Evolutionary conservation across 108 stramenopile species (phyloP).

Genomic region (Pseudonitzschia pungens): DNA sequence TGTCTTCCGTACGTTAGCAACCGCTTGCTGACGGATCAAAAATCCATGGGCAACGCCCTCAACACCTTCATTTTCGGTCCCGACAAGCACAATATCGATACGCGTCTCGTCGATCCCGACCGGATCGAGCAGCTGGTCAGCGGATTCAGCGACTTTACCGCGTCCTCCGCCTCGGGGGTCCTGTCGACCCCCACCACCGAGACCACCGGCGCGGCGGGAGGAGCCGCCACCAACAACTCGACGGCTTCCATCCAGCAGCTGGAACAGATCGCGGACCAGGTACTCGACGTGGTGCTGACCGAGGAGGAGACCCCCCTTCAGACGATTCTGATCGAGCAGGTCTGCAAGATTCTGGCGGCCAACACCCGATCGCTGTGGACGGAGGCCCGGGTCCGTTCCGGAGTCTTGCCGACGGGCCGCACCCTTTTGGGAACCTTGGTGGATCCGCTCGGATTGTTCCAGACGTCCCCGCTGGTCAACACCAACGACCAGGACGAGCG

Average conservation of each 20-base stretch:
- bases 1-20: constrained; percentile 93
- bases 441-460: constrained; percentile 85
- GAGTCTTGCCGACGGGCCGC: constrained; percentile 67
- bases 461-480: constrained; percentile 71
- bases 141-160: constrained; percentile 80
- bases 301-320: constrained; percentile 86
- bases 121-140: constrained; percentile 80
- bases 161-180: constrained; percentile 61
- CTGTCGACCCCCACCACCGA: constrained; percentile 12
- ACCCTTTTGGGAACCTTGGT: constrained; percentile 76
- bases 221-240: constrained; percentile 40
- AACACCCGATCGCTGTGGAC: constrained; percentile 66
- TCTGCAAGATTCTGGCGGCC: constrained; percentile 78
- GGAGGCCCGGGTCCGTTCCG: constrained; percentile 60
- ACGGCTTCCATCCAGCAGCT: constrained; percentile 45
- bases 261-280: constrained; percentile 61
- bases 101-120: constrained; percentile 71
- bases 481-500: constrained; percentile 65
- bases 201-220: not conserved
- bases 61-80: constrained; percentile 92
- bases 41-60: constrained; percentile 82
- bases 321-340: constrained; percentile 75
- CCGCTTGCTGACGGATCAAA: constrained; percentile 89
- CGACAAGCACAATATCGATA: constrained; percentile 69
- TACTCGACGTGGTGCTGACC: constrained; percentile 73